Conservation (phyloP, 768 basidiomycete genomes). For the Pleurotus djamor region DNA sequence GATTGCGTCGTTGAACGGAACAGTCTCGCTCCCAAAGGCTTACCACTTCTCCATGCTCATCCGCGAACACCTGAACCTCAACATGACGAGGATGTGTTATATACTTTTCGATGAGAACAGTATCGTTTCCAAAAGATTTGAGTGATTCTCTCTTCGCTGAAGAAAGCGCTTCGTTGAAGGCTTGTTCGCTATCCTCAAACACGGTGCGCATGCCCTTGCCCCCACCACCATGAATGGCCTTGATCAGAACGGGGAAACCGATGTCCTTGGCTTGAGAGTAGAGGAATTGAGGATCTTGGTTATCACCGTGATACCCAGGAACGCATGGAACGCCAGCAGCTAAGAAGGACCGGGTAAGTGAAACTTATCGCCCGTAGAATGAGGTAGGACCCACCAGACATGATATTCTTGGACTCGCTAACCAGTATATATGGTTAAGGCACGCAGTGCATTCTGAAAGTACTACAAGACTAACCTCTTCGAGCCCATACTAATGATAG, state of each 20-base stretch:
- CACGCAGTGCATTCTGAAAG: background rate
- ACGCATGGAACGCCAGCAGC: slow-evolving; percentile 91
- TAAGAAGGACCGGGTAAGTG: slow-evolving; percentile 23
- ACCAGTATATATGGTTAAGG: background rate
- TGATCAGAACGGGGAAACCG: slow-evolving; percentile 91
- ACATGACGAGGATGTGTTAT: slow-evolving; percentile 86
- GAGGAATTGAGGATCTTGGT: slow-evolving; percentile 75
- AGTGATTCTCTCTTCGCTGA: slow-evolving; percentile 89
- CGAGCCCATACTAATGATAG: slow-evolving; percentile 93
- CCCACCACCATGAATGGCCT: slow-evolving; percentile 94
- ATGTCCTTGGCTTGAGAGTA: slow-evolving; percentile 69
- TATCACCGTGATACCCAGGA: slow-evolving; percentile 87
- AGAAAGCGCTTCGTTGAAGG: slow-evolving; percentile 77
- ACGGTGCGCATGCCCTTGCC: slow-evolving; percentile 96
- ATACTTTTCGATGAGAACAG: slow-evolving; percentile 88
- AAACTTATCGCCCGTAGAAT: background rate
- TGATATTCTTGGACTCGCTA: slow-evolving; percentile 94
- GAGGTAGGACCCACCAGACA: slow-evolving; percentile 54
- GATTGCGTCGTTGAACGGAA: slow-evolving; percentile 88
- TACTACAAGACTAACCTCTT: slow-evolving; percentile 61
- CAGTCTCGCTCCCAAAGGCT: slow-evolving; percentile 97
- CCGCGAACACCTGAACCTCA: slow-evolving; percentile 95
- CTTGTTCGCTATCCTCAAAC: slow-evolving; percentile 40
- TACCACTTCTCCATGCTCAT: slow-evolving; percentile 75
- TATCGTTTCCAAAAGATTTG: slow-evolving; percentile 86